These are phyloP conservation scores for Pseudogymnoascus sp. DNA, from an alignment of 2,329 filamentous ascomycete genomes.

Conservation along the genomic window DNA sequence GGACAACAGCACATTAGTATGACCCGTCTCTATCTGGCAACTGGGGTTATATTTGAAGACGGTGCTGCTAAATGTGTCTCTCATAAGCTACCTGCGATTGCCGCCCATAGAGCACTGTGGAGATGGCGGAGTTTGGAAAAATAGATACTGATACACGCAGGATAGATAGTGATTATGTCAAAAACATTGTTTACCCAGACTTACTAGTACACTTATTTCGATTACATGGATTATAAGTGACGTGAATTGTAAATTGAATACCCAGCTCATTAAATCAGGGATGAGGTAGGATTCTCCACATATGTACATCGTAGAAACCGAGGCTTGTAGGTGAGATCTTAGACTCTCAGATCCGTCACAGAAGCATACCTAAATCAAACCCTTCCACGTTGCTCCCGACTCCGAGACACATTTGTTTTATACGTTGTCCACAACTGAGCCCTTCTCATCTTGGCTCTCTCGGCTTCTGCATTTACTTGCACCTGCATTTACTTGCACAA, in stretches of 20 bases:
- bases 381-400: no score
- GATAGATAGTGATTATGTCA: background rate
- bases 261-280: no score
- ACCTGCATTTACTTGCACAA: constrained; percentile 24
- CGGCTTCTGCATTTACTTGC: constrained; percentile 24
- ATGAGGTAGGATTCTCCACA: no score
- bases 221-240: background rate
- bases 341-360: no score
- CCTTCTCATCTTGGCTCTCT: constrained; percentile 21
- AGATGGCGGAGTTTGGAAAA: background rate
- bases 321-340: no score
- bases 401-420: constrained; percentile 18
- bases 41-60: background rate
- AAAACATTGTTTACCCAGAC: background rate
- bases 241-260: background rate
- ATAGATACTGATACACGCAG: background rate
- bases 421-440: constrained; percentile 27
- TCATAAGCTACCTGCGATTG: background rate
- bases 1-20: background rate
- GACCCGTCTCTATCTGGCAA: background rate
- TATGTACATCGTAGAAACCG: no score
- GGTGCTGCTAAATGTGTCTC: background rate
- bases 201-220: no score
- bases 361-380: no score
- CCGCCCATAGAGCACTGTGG: background rate